phyloP scores from a whole-genome alignment of 306 rosid species.

The Dalbergia oliveri region DNA sequence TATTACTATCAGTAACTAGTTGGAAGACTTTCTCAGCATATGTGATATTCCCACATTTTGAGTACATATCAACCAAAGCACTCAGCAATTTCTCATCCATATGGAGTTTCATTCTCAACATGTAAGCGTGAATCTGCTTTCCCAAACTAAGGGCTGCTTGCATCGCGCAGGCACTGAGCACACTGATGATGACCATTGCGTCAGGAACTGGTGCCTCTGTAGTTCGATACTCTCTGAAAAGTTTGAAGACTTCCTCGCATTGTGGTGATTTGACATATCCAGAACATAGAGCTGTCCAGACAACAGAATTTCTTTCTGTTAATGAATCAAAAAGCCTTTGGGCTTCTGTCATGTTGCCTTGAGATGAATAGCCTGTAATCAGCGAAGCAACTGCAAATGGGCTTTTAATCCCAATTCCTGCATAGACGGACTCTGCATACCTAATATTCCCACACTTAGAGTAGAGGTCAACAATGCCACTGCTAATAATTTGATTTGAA shows the following conservation, averaged over 20 bases:
- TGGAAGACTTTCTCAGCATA: slow-evolving; percentile 64
- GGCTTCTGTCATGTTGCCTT: slow-evolving; percentile 72
- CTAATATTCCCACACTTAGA: slow-evolving; percentile 71
- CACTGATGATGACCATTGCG: slow-evolving; percentile 57
- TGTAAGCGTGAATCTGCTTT: slow-evolving; percentile 75
- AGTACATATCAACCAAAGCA: slow-evolving; percentile 84
- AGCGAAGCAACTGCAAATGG: slow-evolving; percentile 66
- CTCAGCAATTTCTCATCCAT: slow-evolving; percentile 65
- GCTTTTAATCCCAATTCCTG: slow-evolving; percentile 42
- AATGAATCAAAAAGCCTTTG: slow-evolving; percentile 69
- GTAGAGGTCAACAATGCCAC: slow-evolving; percentile 79
- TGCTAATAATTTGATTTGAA: slow-evolving; percentile 69
- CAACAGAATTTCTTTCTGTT: slow-evolving; percentile 59
- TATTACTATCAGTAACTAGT: slow-evolving; percentile 47
- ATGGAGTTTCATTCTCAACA: slow-evolving; percentile 57
- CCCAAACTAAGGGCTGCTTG: slow-evolving; percentile 75
- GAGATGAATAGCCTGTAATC: slow-evolving; percentile 69
- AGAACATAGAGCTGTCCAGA: slow-evolving; percentile 79
- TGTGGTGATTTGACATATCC: slow-evolving; percentile 75
- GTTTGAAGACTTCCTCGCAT: slow-evolving; percentile 67
- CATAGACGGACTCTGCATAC: slow-evolving; percentile 67
- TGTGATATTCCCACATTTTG: slow-evolving; percentile 74
- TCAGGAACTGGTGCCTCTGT: slow-evolving; percentile 58
- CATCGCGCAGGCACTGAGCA: slow-evolving; percentile 75
- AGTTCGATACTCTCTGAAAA: slow-evolving; percentile 57